Conservation (phyloP, 2,329 filamentous ascomycete genomes). For the Nigrospora osmanthi region DNA sequence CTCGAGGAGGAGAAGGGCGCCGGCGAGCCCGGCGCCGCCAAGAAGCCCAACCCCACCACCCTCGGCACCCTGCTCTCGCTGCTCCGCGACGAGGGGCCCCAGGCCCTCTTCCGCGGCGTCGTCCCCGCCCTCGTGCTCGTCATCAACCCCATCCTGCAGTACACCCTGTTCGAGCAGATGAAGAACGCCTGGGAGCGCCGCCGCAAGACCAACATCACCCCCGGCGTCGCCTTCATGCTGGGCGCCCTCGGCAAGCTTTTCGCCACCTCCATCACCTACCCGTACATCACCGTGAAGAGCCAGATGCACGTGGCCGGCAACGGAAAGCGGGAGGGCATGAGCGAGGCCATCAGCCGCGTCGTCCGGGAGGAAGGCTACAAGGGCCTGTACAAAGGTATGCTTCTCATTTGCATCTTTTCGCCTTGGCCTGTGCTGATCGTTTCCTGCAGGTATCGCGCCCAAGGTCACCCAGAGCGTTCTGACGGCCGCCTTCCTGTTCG, state of each 20-base stretch:
- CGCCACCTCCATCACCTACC: conserved; percentile 90
- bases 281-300: conserved; percentile 98
- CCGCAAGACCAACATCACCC: conserved; percentile 60
- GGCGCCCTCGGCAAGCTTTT: conserved; percentile 92
- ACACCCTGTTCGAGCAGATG: conserved; percentile 97
- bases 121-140: conserved; percentile 88
- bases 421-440: not conserved
- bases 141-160: conserved; percentile 97
- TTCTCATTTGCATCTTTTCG: not conserved
- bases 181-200: conserved; percentile 77
- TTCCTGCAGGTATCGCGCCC: conserved; percentile 69
- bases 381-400: conserved; percentile 84
- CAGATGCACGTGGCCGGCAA: conserved; percentile 86
- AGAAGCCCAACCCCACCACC: conserved; percentile 56
- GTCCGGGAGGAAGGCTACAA: conserved; percentile 83
- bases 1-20: conserved; percentile 24
- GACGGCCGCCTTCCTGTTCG: conserved; percentile 92
- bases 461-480: conserved; percentile 97
- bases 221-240: conserved; percentile 80
- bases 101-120: conserved; percentile 84
- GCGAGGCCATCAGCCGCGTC: conserved; percentile 69
- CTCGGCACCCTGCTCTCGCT: conserved; percentile 74
- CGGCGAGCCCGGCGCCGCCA: conserved; percentile 28
- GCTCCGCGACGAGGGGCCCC: conserved; percentile 74
- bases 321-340: conserved; percentile 72